These are phyloP conservation scores for Knoxia roxburghii DNA, from an alignment of 257 asterid species.

Conservation along the genomic window DNA sequence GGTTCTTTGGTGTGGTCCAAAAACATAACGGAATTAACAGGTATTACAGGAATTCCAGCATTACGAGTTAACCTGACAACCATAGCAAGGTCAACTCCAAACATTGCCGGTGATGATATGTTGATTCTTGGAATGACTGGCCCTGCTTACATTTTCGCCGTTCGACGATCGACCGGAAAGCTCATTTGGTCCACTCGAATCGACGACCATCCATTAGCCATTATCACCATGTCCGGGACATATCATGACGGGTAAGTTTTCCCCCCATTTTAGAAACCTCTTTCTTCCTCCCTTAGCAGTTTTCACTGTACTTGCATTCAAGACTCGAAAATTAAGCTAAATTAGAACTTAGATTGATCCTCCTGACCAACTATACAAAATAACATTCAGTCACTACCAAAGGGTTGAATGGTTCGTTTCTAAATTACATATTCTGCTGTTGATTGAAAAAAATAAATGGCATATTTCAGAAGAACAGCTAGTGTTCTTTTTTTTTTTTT, in stretches of 20 bases:
- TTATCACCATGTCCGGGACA: conserved; percentile 62
- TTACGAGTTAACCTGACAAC: conserved; percentile 13
- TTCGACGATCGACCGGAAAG: conserved; percentile 33
- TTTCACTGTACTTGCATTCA: too few species aligned
- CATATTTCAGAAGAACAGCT: too few species aligned
- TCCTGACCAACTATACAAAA: too few species aligned
- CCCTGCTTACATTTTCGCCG: conserved; percentile 42
- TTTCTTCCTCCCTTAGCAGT: too few species aligned
- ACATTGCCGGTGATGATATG: conserved; percentile 32
- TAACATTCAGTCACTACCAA: too few species aligned
- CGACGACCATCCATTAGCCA: conserved; percentile 35
- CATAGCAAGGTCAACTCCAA: conserved; percentile 42
- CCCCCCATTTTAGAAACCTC: too few species aligned
- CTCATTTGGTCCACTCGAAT: conserved; percentile 45
- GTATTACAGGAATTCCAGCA: conserved; percentile 20
- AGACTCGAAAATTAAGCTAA: too few species aligned
- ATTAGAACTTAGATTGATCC: too few species aligned
- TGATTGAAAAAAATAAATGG: too few species aligned
- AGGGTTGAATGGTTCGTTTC: too few species aligned
- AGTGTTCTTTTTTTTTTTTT: too few species aligned
- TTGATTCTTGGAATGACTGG: conserved; percentile 38
- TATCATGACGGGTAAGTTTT: conserved; percentile 35
- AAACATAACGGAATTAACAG: not conserved
- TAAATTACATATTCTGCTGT: too few species aligned
- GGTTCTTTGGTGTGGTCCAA: not conserved